Evolutionary conservation across 2,329 filamentous ascomycete species (phyloP), one percentile per base, ranked within the genome.

Genomic region (Diaporthe helianthi): DNA sequence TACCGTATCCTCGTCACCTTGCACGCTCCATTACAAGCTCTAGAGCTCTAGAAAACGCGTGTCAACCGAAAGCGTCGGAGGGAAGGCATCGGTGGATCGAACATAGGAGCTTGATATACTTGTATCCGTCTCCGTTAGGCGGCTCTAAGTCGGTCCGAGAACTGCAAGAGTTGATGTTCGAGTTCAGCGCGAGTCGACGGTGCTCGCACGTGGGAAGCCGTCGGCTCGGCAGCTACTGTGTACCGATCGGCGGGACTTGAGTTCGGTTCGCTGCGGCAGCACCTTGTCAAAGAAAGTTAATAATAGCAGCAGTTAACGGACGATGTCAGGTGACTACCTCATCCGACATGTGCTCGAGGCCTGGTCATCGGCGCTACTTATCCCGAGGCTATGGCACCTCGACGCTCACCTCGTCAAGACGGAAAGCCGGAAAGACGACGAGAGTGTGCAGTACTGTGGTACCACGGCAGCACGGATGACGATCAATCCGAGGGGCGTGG

Each of bases 401-500:
- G 44, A 15, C 19, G 38, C 58, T 63, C 58, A 36, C 29, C 58
- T 63, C 58, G 49, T 47, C 58, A 49, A 31, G 17, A 47, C 17
- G 12, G 55, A 19, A 49, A 31, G 17, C 33, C 17, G 12, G 55
- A 19, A 22, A n/a, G 10, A 44, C 19, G 17, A 10, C 19, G 12
- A 12, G 17, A n/a, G 3, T 29, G 19, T 33, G 8, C 44, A 49
- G 41, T 26, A 19, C n/a, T 8, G 9, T 26, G 41, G 38, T 33
- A 33, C 55, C 55, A 61, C 54, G 46, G 54, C 9, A 33, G 4
- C 31, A 46, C 58, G 58, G 58, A 63, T 63, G 58, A 22, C 44
- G 44, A 63, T 41, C 58, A 36, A n/a, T 63, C 58, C 58, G 58
- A n/a, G n/a, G n/a, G n/a, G 58, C 58, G 49, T 63, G 58, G 58